Evolutionary conservation across 495 filamentous ascomycete genomes (phyloP), one percentile per base, ranked within the genome.

Genomic region (Talaromyces nanjingensis): DNA sequence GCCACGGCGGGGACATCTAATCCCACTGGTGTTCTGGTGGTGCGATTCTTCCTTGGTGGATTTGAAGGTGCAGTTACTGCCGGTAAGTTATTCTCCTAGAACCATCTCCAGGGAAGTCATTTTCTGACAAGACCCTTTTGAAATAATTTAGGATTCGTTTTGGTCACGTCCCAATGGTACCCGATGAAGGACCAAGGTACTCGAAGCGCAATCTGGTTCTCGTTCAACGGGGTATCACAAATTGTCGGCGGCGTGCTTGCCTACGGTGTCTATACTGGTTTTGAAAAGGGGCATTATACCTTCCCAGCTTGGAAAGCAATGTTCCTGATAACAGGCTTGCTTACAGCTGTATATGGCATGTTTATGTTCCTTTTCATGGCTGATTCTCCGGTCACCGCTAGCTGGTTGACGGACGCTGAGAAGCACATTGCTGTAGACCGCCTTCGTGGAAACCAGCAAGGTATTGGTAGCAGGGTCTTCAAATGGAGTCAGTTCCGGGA

Each of bases 251-350:
- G 84, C 20, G 64, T 78, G 18, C 68, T 85, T 2, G 81, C 84
- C 14, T 85, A 84, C 63, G 81, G 80, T 45, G 83, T 86, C 63
- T 52, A 42, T 3, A n/a, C n/a, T 24, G 39, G 60, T 18, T 18
- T 47, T 25, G 24, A 20, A 3, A 24, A 29, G 0, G 9, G 25
- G 34, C 27, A 31, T 18, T 29, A 31, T 8, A 31, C 24, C 27
- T 29, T 16, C 7, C 67, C 70, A 4, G 77, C 82, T 16, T 88
- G 85, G 86, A 70, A 74, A 20, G 76, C 81, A 65, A 83, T 87
- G 79, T 87, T 86, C 65, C 66, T 88, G 59, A 73, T 81, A 37
- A 77, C 86, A 42, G 87, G 86, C 16, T 64, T 81, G 20, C 56
- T 86, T 18, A 89, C 86, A 0, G 65, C 86, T 5, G 57, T 77